Conservation (phyloP, 805 yeast species). For the Ogataea saltuana region DNA sequence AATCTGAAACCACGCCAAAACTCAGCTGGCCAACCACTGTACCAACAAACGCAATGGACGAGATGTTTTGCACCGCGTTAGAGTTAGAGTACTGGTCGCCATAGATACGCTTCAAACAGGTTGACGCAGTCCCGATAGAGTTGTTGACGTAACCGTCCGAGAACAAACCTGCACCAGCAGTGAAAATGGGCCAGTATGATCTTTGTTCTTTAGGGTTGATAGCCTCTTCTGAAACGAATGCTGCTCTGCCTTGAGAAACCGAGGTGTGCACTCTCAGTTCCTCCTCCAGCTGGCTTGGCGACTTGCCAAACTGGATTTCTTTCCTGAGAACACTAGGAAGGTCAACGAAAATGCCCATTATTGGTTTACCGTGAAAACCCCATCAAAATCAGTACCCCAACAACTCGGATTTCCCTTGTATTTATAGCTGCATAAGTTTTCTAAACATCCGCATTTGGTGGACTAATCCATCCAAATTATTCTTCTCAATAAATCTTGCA, state of each 20-base stretch:
- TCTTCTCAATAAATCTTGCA: conserved; percentile 1
- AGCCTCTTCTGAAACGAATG: conserved; percentile 27
- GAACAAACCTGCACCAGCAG: conserved; percentile 91
- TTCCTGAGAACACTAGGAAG: conserved; percentile 19
- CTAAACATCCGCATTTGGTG: conserved; percentile 1
- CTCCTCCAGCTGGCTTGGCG: conserved; percentile 17
- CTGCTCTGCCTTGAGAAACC: conserved; percentile 24
- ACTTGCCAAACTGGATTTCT: conserved; percentile 33
- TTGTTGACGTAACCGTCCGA: conserved; percentile 93
- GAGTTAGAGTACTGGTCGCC: conserved; percentile 63
- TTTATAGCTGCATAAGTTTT: conserved; percentile 7
- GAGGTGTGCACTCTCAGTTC: conserved; percentile 21
- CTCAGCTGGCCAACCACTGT: conserved; percentile 82
- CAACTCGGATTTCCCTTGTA: conserved; percentile 2
- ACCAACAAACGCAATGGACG: conserved; percentile 90
- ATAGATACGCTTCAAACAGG: conserved; percentile 67
- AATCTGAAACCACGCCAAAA: conserved; percentile 82
- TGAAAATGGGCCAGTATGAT: conserved; percentile 63
- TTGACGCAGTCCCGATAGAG: conserved; percentile 74
- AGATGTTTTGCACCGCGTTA: conserved; percentile 72
- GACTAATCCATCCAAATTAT: conserved; percentile 1
- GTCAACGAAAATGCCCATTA: conserved; percentile 12
- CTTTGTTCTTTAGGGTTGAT: conserved; percentile 28
- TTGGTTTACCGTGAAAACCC: too few species aligned
- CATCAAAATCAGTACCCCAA: too few species aligned